Conservation (phyloP, 2,329 filamentous ascomycete genomes). For the Magnaporthales sp. region DNA sequence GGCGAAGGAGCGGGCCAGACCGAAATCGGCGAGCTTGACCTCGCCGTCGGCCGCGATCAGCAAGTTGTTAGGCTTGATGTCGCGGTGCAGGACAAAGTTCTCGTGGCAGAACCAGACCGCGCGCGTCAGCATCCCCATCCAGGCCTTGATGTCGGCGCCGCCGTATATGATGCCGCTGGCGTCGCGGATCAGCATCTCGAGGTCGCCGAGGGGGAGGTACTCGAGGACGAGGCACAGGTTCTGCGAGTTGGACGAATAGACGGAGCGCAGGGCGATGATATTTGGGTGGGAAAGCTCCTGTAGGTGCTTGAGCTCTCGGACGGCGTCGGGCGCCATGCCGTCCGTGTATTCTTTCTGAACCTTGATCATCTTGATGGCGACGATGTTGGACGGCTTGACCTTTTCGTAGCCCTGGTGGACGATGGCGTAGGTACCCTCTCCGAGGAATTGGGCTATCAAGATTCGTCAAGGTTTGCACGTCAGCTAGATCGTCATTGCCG, state of each 20-base stretch:
- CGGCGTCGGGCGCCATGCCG: slow-evolving; percentile 86
- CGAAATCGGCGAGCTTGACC: slow-evolving; percentile 95
- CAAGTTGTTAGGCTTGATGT: slow-evolving; percentile 98
- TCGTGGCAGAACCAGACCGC: slow-evolving; percentile 96
- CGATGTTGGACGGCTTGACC: slow-evolving; percentile 59
- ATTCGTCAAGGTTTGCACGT: slow-evolving; percentile 6
- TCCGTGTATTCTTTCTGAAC: slow-evolving; percentile 78
- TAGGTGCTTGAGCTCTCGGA: slow-evolving; percentile 91
- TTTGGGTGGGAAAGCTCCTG: slow-evolving; percentile 93
- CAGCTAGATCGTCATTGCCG: neutral
- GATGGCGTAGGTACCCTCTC: slow-evolving; percentile 93
- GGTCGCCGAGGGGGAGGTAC: slow-evolving; percentile 84
- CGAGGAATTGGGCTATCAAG: slow-evolving; percentile 88
- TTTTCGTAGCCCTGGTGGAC: slow-evolving; percentile 84
- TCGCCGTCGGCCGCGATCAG: slow-evolving; percentile 88
- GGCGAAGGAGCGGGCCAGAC: slow-evolving; percentile 80
- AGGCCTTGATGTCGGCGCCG: slow-evolving; percentile 87
- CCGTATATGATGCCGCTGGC: slow-evolving; percentile 70
- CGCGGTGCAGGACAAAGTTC: slow-evolving; percentile 86
- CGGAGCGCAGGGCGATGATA: slow-evolving; percentile 84
- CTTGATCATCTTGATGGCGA: slow-evolving; percentile 94
- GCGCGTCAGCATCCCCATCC: slow-evolving; percentile 95
- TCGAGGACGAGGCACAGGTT: slow-evolving; percentile 95
- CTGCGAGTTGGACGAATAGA: slow-evolving; percentile 93
- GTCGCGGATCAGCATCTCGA: slow-evolving; percentile 91